Base-by-base conservation (phyloP, 768 basidiomycete species). In the Mycena polygramma region DNA sequence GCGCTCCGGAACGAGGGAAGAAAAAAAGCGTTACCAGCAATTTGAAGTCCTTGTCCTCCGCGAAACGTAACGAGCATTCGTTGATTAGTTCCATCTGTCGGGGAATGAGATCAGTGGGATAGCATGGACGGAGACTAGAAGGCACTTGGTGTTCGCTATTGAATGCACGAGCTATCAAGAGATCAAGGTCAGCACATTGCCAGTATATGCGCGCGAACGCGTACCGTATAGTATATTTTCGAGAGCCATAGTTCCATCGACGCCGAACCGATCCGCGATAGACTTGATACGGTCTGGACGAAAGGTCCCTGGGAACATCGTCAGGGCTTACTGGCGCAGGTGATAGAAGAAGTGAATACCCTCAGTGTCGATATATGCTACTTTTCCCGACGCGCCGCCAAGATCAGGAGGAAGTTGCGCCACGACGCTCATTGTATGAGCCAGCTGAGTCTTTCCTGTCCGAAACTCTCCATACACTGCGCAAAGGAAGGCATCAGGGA, bases 391-490 rank as follows among this genome's bases (percentile, higher is more conserved):
- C 1, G 94, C 97, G 9, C 97, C 97, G 8, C 96, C 96, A 75
- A 96, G 87, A 58, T 97, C 96, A 3, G 89, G 84, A 36, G 97
- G 97, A 53, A 98, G 88, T 77, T 99, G 97, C 6, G 95, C 81
- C 7, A 96, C 84, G 9, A 99, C 94, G 75, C 94, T 95, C 88
- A 98, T 93, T 15, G 97, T 99, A 80, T 98, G 97, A 30, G 95
- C 95, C 58, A 97, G 85, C 78, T 99, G 97, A 7, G 97, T 98
- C 82, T 97, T 97, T 37, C 97, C 97, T 0, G 97, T 98, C 39
- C 97, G 89, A 80, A 94, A 98, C 80, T 99, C 97, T 53, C 97
- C 97, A 76, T 96, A 99, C 2, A 98, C 96, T 95, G 68, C 19
- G 35, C 26, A 49, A 9, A 10, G 54, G 57, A 52, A n/a, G n/a